Evolutionary conservation across 164 flowering plant genomes (phyloP).

Genomic region (Litsea cubeba): DNA sequence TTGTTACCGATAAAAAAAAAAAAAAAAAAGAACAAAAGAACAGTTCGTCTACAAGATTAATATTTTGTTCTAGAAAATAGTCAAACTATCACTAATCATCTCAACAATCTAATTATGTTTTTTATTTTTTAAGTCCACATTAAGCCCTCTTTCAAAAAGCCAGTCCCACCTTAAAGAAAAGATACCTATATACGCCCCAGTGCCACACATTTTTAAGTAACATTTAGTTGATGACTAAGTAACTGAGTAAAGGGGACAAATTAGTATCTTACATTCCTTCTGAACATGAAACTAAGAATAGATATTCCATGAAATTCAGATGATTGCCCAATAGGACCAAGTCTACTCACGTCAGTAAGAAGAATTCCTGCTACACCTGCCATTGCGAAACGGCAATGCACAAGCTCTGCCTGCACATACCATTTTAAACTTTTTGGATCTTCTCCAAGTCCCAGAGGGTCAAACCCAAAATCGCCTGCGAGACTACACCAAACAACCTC

Average conservation of each 20-base stretch:
- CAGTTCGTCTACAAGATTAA: not conserved
- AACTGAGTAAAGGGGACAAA: too few relatives aligned
- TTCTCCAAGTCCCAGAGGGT: slow-evolving; percentile 95
- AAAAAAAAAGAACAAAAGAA: not conserved
- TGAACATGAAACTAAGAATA: not conserved
- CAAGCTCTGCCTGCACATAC: slow-evolving; percentile 96
- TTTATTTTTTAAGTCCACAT: too few relatives aligned
- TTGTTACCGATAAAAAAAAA: too few relatives aligned
- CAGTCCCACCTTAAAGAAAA: too few relatives aligned
- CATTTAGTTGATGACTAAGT: too few relatives aligned
- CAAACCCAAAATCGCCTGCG: slow-evolving; percentile 90
- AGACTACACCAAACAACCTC: slow-evolving; percentile 33
- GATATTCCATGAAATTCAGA: not conserved
- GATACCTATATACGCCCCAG: too few relatives aligned
- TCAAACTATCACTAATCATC: not conserved
- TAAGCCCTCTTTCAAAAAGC: too few relatives aligned
- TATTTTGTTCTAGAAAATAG: not conserved
- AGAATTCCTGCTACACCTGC: slow-evolving; percentile 94
- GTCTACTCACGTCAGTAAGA: slow-evolving; percentile 67
- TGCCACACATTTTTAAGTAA: too few relatives aligned
- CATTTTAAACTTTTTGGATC: slow-evolving; percentile 81
- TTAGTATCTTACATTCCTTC: too few relatives aligned
- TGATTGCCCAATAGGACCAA: not conserved
- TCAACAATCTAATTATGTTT: not conserved
- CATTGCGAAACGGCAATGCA: slow-evolving; percentile 94